Base-by-base conservation (phyloP, 2,329 filamentous ascomycete species). In the Chaetomium sp. region DNA sequence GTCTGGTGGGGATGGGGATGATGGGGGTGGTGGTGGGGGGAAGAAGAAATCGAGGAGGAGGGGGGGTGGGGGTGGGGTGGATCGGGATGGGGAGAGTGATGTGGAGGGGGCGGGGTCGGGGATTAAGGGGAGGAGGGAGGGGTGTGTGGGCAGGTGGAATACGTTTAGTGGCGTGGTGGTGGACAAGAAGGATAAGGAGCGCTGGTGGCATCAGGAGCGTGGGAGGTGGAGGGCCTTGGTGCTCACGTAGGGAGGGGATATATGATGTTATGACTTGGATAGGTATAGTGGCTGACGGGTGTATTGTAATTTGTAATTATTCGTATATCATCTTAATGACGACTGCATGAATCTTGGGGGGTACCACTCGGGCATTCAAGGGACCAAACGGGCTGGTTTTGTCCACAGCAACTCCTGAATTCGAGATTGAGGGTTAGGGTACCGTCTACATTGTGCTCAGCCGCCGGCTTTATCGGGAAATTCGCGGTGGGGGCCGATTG, bases 91-190 rank as follows among this genome's bases (percentile, higher is more conserved):
- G n/a, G 60, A 63, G 47, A 62, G 60, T 29, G 60, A 62, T 49
- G 38, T 19, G 12, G 60, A 62, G 31, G 69, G 70, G 12, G 47
- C 3, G 27, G 57, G 49, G 31, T 65, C 4, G 45, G 55, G 31
- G 19, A 56, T 23, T 47, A 50, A 50, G 10, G 62, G 62, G 65
- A 66, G 65, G n/a, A 65, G 67, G 50, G 72, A 74, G 29, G 74
- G 73, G 7, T 78, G 76, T 57, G 70, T 65, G 7, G 76, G 76
- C 1, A 63, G 73, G 57, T 78, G 76, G 76, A 78, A 78, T 61
- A 70, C 70, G 8, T 67, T 67, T 58, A 68, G 64, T 45, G 69
- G 66, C 2, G 42, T 67, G 3, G 70, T 70, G 35, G 62, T 72
- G 31, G 73, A 74, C 42, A 77, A 76, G 69, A 76, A 75, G 70